These are phyloP conservation scores for Nothophoma quercina DNA, from an alignment of 2,329 filamentous ascomycete species.

Conservation along the genomic window DNA sequence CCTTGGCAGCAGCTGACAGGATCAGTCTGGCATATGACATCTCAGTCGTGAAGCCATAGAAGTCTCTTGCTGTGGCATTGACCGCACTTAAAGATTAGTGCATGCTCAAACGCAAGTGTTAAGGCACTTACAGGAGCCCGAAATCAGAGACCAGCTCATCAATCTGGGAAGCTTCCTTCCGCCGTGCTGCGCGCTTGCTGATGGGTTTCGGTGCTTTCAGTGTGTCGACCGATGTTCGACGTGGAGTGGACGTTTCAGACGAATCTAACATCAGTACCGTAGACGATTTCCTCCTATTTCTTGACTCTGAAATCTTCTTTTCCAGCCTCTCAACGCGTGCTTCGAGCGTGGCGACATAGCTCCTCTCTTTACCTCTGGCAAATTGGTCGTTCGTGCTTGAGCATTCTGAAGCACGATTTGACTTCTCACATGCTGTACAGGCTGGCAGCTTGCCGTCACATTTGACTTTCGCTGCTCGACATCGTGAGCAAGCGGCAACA, in stretches of 20 bases:
- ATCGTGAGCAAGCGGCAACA: constrained; percentile 81
- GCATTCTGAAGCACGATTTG: constrained; percentile 84
- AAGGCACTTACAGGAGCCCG: constrained; percentile 75
- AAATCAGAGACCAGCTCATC: constrained; percentile 94
- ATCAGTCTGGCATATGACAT: constrained; percentile 94
- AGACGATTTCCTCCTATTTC: constrained; percentile 75
- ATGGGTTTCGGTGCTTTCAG: constrained; percentile 42
- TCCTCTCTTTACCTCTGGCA: constrained; percentile 91
- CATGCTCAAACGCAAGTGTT: neutral
- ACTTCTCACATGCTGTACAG: constrained; percentile 93
- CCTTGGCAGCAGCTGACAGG: constrained; percentile 79
- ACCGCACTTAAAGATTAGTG: constrained; percentile 69
- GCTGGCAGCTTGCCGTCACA: constrained; percentile 96
- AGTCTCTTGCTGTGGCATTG: constrained; percentile 92
- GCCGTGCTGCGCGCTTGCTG: constrained; percentile 54
- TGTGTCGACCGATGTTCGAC: constrained; percentile 51
- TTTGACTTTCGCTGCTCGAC: constrained; percentile 93
- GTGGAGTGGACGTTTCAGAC: constrained; percentile 61
- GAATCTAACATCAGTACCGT: constrained; percentile 71
- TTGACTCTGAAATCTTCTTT: constrained; percentile 70
- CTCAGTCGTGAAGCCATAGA: constrained; percentile 84
- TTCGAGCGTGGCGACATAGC: constrained; percentile 96
- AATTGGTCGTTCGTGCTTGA: constrained; percentile 96
- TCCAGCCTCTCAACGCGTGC: constrained; percentile 88
- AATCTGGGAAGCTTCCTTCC: constrained; percentile 81